A percentile compares a stretch with the other conserved stretches of the same genome.
These are phyloP conservation scores for Falciphora oryzae DNA, from an alignment of 2,329 filamentous ascomycete genomes.

Conservation along the genomic window DNA sequence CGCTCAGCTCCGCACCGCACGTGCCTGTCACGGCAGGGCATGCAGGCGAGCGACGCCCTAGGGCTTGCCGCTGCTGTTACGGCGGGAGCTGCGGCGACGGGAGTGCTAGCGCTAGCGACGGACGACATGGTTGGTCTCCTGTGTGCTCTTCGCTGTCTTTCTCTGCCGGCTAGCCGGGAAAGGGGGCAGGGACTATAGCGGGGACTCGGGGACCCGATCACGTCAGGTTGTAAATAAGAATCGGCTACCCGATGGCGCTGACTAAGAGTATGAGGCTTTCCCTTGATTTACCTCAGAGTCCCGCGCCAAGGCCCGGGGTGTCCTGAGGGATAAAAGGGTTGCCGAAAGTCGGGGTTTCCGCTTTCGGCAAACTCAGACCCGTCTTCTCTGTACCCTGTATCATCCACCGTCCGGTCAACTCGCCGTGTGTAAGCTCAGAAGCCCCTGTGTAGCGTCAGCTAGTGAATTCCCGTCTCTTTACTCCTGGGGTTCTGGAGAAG, in stretches of 20 bases:
- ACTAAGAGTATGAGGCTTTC: neutral
- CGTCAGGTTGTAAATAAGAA: neutral
- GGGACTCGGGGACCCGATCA: constrained; percentile 4
- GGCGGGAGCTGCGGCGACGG: too few species aligned
- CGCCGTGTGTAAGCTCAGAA: too few species aligned
- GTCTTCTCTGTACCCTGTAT: neutral
- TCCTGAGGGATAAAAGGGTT: too few species aligned
- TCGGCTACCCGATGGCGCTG: neutral
- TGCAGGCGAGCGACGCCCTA: constrained; percentile 36
- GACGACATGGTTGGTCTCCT: neutral
- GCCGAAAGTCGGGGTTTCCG: neutral
- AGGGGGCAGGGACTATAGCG: neutral
- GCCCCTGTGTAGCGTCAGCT: too few species aligned
- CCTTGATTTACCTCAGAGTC: too few species aligned
- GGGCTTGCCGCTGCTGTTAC: neutral
- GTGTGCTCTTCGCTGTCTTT: neutral
- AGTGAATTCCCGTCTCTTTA: too few species aligned
- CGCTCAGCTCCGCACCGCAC: constrained; percentile 46
- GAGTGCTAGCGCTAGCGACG: neutral
- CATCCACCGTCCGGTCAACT: too few species aligned
- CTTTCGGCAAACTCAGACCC: neutral
- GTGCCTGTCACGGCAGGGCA: constrained; percentile 44
- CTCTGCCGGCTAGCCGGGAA: neutral
- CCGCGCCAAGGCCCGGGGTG: too few species aligned
- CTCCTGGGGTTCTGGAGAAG: too few species aligned